Base-by-base conservation (phyloP, 768 basidiomycete genomes). In the Mycena chlorophos region DNA sequence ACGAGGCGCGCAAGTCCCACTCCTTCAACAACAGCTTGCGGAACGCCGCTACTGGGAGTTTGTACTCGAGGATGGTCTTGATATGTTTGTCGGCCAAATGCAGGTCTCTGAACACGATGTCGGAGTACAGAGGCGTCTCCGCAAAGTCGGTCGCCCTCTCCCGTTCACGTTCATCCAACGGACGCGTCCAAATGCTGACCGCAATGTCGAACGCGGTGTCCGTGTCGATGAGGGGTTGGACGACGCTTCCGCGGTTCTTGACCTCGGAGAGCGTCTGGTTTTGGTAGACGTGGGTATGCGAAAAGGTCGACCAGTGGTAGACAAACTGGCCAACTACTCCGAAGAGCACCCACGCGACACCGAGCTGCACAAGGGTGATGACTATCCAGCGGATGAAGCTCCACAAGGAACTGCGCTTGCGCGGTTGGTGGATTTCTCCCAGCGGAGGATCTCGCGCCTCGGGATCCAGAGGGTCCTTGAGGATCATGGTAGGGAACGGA, bases 171-270 rank as follows among this genome's bases (percentile, higher is more conserved):
- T 45, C 39, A 3, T 55, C 50, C 10, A 20, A 26, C 17, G 49
- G 29, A 3, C 47, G 49, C n/a, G 56, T 22, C 60, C 60, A 61
- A 12, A 61, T 39, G 27, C 48, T 61, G 31, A 61, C 56, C 30
- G 60, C 60, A n/a, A 61, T 50, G 39, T 61, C 56, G 27, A 61
- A 61, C 6, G 30, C 5, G 30, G 57, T 52, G 16, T 42, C 52
- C 30, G 49, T 42, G 42, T 57, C 60, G 12, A 61, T 42, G 25
- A 61, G 60, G 4, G 60, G 60, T 29, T 52, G 60, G 17, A 61
- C 52, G 6, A 61, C 51, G 20, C 29, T 8, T 13, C 28, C 47
- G 6, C 54, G 51, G 51, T 52, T 56, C 45, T 49, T 42, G 26
- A 56, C 52, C 20, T 60, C 48, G 4, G 20, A 46, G 17, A 60